Base-by-base conservation (phyloP, 495 filamentous ascomycete species). In the Staphylotrichum tortipilum region DNA sequence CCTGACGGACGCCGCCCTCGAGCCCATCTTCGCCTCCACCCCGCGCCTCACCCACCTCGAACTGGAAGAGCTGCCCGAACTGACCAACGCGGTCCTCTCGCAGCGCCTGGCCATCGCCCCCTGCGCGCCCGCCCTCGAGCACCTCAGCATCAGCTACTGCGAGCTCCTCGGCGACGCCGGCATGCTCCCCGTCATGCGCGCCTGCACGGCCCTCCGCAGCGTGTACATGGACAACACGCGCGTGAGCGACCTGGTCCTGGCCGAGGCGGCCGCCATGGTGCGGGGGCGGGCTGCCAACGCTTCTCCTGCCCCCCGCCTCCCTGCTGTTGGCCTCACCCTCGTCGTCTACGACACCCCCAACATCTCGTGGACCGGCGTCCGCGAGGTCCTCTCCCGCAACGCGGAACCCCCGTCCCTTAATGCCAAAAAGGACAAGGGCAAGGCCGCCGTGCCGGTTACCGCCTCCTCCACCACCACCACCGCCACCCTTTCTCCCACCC, bases 201-300 rank as follows among this genome's bases (percentile, higher is more conserved):
- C 71, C 40, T 95, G 89, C 64, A 71, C 75, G 1, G 73, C 69
- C 15, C 75, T 97, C 12, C 68, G 70, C 34, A 85, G 73, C 40
- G 74, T 94, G 11, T 86, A 88, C 37, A 86, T 96, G 81, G 92
- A 98, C 66, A 97, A 97, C 64, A 98, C 92, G 2, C 82, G 86
- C 39, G 77, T 95, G 47, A 88, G 85, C 34, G 88, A 98, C 55
- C 75, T 94, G 6, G 80, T 85, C n/a, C 79, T 98, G 12, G 79
- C 82, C 53, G 92, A 95, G 70, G 91, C 90, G 1, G 86, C 89
- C 21, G 72, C 75, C 23, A 83, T 83, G 60, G 74, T 95, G 8
- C 78, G 85, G 26, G 68, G 76, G 43, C 85, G 91, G 22, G 75
- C 71, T 8, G 18, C 12, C 9, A n/a, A 71, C 1, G n/a, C 50